Evolutionary conservation across 2,329 filamentous ascomycete species (phyloP), one percentile per base, ranked within the genome.

Genomic region (Sclerotinia nivalis): DNA sequence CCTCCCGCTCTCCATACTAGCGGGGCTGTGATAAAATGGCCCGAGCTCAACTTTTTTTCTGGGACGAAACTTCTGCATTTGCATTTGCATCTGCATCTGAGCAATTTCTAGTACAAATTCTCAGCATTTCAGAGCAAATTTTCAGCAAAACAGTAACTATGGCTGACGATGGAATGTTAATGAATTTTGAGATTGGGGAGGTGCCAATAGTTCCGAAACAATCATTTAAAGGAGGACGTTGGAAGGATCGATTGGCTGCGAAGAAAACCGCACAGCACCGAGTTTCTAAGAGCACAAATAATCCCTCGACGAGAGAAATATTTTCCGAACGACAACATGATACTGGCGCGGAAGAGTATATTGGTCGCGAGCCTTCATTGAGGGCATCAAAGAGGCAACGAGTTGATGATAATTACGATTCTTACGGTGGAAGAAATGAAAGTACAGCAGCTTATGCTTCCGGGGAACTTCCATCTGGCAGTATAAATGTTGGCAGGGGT

Each of bases 151-250:
- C 58, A 71, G 71, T 73, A 76, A 70, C 54, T 66, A 97, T 98
- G 94, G 92, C 92, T 66, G 94, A 98, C 83, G 92, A 97, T 89
- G 93, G 93, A 75, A 91, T 99, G 88, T 87, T 97, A 70, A 84
- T 98, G 78, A 98, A 98, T 77, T 97, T 98, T 79, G 89, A 93
- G 76, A 83, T 97, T 70, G 86, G 88, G 40, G 89, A 92, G 71
- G 86, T 83, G 25, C 86, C 91, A 18, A 79, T 92, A 68, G 85
- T 89, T 71, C 82, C 86, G 68, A 88, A 85, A 74, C 81, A 84
- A 4, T 86, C 83, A 68, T 92, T 96, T 80, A 96, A 91, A 79
- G 96, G 96, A 75, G 96, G 96, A n/a, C 88, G 88, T 76, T 99
- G 96, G 96, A 91, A 92, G 78, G 94, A 97, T 79, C 88, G 96